Evolutionary conservation across 176 grass and related monocot genomes (phyloP).

Genomic region (Oryza australiensis): DNA sequence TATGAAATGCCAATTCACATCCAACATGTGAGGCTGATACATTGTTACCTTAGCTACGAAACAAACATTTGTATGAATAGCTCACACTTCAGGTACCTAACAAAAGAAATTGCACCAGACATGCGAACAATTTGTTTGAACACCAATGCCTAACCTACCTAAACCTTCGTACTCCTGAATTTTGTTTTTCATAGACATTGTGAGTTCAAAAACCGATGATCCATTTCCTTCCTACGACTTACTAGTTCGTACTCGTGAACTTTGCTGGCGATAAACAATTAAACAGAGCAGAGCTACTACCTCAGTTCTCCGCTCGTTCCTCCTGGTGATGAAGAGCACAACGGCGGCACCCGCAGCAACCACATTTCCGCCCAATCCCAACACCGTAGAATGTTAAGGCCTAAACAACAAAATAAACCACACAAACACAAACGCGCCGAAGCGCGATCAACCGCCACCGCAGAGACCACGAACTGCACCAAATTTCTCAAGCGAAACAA

Average conservation of each 20-base stretch:
- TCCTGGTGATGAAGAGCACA: conserved; percentile 38
- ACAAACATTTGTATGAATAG: not conserved
- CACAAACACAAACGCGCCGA: not conserved
- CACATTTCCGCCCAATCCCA: conserved; percentile 65
- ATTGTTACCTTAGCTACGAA: not conserved
- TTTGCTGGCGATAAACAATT: not conserved
- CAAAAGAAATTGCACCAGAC: not conserved
- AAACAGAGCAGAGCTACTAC: conserved; percentile 27
- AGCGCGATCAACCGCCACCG: not conserved
- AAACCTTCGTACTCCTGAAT: not conserved
- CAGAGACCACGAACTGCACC: not conserved
- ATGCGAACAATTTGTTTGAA: not conserved
- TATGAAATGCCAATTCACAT: not conserved
- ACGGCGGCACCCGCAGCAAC: conserved; percentile 33
- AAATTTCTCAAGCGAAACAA: conserved; percentile 6
- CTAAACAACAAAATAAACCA: not conserved
- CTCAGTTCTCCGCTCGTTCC: conserved; percentile 28
- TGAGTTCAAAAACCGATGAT: not conserved
- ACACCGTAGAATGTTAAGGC: conserved; percentile 58
- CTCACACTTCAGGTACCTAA: not conserved
- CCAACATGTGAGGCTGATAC: not conserved
- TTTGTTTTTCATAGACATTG: not conserved
- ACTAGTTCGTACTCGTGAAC: not conserved
- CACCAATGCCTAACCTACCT: not conserved
- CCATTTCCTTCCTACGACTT: not conserved